Evolutionary conservation across 441 rosid genomes (phyloP), one percentile per base, ranked within the genome.

Genomic region (Cnidoscolus chayamansa): DNA sequence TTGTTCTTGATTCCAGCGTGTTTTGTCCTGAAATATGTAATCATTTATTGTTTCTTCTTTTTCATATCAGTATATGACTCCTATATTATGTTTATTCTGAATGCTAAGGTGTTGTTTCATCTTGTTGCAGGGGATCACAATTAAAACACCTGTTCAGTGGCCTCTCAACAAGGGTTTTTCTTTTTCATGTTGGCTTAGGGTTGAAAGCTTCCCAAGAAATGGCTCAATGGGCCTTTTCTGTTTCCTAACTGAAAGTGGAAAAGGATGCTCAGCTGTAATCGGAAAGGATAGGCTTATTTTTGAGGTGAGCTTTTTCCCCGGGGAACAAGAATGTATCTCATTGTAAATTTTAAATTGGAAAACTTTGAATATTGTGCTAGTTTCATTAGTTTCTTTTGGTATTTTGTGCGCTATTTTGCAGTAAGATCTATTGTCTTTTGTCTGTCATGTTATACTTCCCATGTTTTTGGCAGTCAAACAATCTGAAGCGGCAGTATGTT

Each of bases 151-250:
- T 49, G 73, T 91, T 57, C 98, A 89, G 75, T 96, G 97, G 98
- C 99, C 99, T 79, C 84, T 87, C 60, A 90, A 85, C 77, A 93
- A 88, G 83, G 98, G 99, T 54, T 93, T 93, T 82, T 93, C 99
- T 73, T 96, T 93, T 84, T 89, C 97, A 73, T 96, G 99, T 76
- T 96, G 99, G 99, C 90, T 96, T 73, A 87, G 99, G 85, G 92
- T 93, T 72, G 99, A 96, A 89, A 84, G 83, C 78, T 93, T 91
- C 78, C 96, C 90, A 43, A 82, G 85, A 73, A 85, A 74, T 81
- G 94, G 92, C 74, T 81, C 87, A 74, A 88, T 93, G 97, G 90
- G 93, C 70, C 91, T 96, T 81, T 96, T 96, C 85, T 86, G 91
- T 86, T 96, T 96, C 84, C 89, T 93, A 56, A 78, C 92, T 65